Conservation (phyloP, 495 filamentous ascomycete species). For the Podospora tetraspora region DNA sequence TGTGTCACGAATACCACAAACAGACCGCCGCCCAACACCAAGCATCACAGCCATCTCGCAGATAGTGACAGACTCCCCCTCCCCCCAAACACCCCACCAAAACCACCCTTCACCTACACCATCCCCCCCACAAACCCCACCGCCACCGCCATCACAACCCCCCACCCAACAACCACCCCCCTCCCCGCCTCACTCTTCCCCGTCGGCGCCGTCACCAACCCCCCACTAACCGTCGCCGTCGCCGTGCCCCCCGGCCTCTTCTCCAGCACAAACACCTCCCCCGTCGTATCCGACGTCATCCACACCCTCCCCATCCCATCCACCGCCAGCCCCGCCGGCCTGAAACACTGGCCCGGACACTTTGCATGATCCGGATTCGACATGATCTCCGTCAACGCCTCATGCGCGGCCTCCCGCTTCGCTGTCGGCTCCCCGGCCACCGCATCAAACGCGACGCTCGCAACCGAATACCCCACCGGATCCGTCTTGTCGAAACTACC, state of each 20-base stretch:
- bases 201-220: conserved; percentile 17
- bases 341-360: conserved; percentile 47
- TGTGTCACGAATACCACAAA: background rate
- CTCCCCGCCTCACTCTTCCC: background rate
- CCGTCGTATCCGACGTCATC: conserved; percentile 46
- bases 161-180: background rate
- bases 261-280: conserved; percentile 47
- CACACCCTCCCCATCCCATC: conserved; percentile 42
- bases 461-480: conserved; percentile 49
- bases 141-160: background rate
- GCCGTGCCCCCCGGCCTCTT: conserved; percentile 8
- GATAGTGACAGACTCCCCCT: background rate
- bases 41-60: background rate
- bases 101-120: background rate
- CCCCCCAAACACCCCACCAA: background rate
- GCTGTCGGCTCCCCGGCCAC: conserved; percentile 37
- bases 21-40: background rate
- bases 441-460: conserved; percentile 34
- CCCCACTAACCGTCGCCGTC: conserved; percentile 18
- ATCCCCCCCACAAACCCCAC: background rate
- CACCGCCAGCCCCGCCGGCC: conserved; percentile 47
- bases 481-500: conserved; percentile 46
- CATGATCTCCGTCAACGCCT: conserved; percentile 41
- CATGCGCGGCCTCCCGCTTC: conserved; percentile 27
- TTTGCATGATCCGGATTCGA: conserved; percentile 36